Percentiles rank a stretch among this genome's conserved stretches.
These are phyloP conservation scores for Ophiostoma montium DNA, from an alignment of 2,329 filamentous ascomycete species.

Conservation along the genomic window DNA sequence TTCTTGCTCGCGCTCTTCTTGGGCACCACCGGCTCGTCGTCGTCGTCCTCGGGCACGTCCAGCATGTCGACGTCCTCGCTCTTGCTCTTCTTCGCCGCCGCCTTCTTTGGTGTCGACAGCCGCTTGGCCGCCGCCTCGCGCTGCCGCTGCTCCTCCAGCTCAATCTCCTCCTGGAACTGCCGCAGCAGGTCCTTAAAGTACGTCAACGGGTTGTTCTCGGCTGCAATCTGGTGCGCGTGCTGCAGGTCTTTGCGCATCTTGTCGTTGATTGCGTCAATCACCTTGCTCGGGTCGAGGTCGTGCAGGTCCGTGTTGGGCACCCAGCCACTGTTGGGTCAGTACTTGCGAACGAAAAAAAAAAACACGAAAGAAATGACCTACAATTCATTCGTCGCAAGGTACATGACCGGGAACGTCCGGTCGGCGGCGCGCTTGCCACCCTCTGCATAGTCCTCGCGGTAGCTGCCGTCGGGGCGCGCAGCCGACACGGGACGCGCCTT, in stretches of 20 bases:
- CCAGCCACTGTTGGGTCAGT: conserved; percentile 55
- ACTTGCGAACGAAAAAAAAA: not conserved
- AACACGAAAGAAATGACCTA: conserved; percentile 36
- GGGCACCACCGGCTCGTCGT: conserved; percentile 26
- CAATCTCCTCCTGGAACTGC: conserved; percentile 51
- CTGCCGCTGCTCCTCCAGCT: conserved; percentile 31
- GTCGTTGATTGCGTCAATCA: conserved; percentile 52
- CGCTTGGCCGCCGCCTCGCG: conserved; percentile 20
- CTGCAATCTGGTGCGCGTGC: conserved; percentile 66
- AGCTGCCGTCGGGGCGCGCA: conserved; percentile 67
- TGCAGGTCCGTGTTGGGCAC: conserved; percentile 72
- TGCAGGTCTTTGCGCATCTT: conserved; percentile 72
- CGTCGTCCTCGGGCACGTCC: conserved; percentile 38
- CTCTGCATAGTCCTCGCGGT: conserved; percentile 74
- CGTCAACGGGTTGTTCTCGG: conserved; percentile 60
- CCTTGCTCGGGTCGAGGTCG: conserved; percentile 59
- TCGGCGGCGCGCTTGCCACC: conserved; percentile 76
- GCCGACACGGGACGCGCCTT: conserved; percentile 74
- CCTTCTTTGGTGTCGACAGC: conserved; percentile 31
- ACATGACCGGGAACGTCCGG: conserved; percentile 89
- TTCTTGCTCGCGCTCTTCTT: conserved; percentile 51
- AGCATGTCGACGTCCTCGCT: conserved; percentile 49
- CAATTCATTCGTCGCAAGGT: conserved; percentile 92
- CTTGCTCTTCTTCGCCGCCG: conserved; percentile 36
- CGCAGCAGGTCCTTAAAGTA: conserved; percentile 73